Base-by-base conservation (phyloP, 1,284 basidiomycete species). In the Leccinum subfulvum region DNA sequence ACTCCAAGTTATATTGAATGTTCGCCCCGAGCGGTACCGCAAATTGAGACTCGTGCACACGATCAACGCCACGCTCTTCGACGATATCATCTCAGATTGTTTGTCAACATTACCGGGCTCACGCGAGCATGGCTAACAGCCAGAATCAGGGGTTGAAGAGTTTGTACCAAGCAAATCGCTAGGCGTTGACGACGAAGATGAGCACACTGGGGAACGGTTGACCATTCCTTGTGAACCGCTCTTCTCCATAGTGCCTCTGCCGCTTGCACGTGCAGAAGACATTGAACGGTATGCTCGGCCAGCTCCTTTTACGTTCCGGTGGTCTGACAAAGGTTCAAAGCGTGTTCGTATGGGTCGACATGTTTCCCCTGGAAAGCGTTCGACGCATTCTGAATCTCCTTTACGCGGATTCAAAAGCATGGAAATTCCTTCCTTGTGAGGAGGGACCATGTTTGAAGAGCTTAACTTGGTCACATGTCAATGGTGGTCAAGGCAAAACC, bases 331-430 rank as follows among this genome's bases (percentile, higher is more conserved):
- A 11, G 35, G 13, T 54, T 10, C 30, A 33, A 57, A 82, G 81
- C 11, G 72, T 79, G 26, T 68, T 71, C 18, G 62, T 69, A 18
- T 84, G 82, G 81, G 66, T 89, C 30, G 78, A 81, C 49, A 78
- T 78, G 60, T 76, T 84, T 54, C 84, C 87, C 4, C 72, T 90
- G 21, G 78, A 81, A 69, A 88, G 84, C 10, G 78, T 79, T 3
- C 81, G 84, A 64, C 81, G 83, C 23, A 72, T 82, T 18, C 67
- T 89, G 61, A 85, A 86, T 65, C 73, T 84, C 14, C 62, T 81
- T 18, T 80, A 79, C 62, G 79, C 80, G 2, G 71, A 79, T 26
- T 80, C 79, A 2, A 63, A 59, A 3, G 61, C 75, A 18, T 85
- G 82, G 80, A 73, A 68, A 47, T 82, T 87, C 65, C 64, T 72